A percentile compares a stretch with the other conserved stretches of the same genome.
phyloP scores from a whole-genome alignment of 2,329 filamentous ascomycete species.

The Podosphaera leucotricha region DNA sequence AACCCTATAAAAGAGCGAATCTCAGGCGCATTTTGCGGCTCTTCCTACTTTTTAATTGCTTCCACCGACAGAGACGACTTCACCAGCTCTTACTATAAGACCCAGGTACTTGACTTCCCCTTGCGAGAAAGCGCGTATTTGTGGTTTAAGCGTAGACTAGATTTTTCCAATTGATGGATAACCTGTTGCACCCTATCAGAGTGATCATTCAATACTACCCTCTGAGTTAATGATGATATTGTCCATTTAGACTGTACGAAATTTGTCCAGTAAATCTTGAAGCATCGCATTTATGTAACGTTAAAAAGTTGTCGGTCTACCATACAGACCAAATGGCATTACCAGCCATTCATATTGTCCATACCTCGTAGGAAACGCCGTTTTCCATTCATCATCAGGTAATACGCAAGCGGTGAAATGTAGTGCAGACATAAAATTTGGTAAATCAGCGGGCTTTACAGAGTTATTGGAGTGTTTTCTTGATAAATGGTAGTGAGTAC shows the following conservation, averaged over 20 bases:
- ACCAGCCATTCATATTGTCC: neutral
- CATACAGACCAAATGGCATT: neutral
- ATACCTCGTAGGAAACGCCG: neutral
- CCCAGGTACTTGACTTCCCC: too few relatives aligned
- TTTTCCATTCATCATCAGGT: neutral
- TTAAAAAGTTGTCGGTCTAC: neutral
- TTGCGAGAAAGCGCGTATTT: neutral
- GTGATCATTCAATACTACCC: too few relatives aligned
- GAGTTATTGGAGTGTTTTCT: neutral
- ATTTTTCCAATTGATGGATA: neutral
- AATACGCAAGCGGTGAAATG: slow-evolving; percentile 1
- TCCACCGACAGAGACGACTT: neutral
- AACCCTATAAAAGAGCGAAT: neutral
- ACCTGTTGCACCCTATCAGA: neutral
- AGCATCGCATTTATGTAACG: neutral
- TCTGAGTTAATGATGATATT: too few relatives aligned
- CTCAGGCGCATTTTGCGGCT: neutral
- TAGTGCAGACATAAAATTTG: neutral
- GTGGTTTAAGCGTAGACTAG: neutral
- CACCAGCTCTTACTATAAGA: neutral
- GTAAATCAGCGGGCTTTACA: neutral
- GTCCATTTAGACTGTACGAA: neutral
- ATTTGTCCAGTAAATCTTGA: neutral
- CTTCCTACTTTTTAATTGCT: neutral
- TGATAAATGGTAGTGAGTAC: slow-evolving; percentile 1